These are phyloP conservation scores for Pseudonitzschia pungens DNA, from an alignment of 108 stramenopile genomes.

Conservation along the genomic window DNA sequence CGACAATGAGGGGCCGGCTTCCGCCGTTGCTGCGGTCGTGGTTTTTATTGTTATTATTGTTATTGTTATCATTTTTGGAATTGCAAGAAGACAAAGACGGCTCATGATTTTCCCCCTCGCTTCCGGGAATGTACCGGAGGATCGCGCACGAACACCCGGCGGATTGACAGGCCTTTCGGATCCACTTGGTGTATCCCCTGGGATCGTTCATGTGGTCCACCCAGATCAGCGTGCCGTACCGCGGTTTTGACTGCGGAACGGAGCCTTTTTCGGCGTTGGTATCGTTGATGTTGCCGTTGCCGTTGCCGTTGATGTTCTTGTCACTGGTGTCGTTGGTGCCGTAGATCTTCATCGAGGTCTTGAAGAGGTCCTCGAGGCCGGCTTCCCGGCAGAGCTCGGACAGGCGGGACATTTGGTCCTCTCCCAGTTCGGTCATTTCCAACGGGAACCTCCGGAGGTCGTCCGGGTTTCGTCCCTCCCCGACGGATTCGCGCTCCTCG, in stretches of 20 bases:
- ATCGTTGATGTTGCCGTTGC: background rate
- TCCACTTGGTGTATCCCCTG: conserved; percentile 73
- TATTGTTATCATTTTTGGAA: too few species aligned
- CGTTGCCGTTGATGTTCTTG: background rate
- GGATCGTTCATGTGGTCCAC: conserved; percentile 83
- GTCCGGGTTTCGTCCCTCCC: conserved; percentile 15
- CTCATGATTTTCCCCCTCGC: conserved; percentile 10
- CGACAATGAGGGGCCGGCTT: conserved; percentile 48
- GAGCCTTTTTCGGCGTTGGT: background rate
- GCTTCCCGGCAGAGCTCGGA: conserved; percentile 61
- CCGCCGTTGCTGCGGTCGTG: background rate
- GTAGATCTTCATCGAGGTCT: conserved; percentile 69
- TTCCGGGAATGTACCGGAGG: conserved; percentile 25
- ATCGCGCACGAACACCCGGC: conserved; percentile 35
- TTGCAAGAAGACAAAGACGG: too few species aligned
- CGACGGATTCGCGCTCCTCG: conserved; percentile 31
- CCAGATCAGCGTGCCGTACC: conserved; percentile 58
- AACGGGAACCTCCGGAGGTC: conserved; percentile 42
- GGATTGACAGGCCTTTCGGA: conserved; percentile 47
- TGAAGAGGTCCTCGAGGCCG: conserved; percentile 68
- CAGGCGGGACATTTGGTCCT: conserved; percentile 63
- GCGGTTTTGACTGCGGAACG: background rate
- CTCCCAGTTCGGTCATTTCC: background rate
- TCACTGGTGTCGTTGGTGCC: conserved; percentile 13
- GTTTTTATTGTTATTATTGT: background rate